Base-by-base conservation (phyloP, 495 filamentous ascomycete species). In the Penicillium angulare region DNA sequence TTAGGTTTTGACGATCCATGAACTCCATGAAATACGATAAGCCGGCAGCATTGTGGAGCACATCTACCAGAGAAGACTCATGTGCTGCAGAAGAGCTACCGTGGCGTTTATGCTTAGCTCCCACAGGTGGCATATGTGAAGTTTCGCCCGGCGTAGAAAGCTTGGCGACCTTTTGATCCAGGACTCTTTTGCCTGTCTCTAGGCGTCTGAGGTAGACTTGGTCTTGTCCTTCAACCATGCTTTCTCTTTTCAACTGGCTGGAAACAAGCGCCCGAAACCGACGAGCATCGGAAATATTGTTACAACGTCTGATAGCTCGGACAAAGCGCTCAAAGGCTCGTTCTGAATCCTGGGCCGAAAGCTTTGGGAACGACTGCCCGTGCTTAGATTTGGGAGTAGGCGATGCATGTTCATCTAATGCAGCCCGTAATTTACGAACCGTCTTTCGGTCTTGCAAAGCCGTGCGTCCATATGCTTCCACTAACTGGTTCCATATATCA, bases 1-100 rank as follows among this genome's bases (percentile, higher is more conserved):
- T 91, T 5, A 95, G 77, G 23, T 81, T 75, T 61, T 89, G 86
- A 22, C 92, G 87, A 66, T 99, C 95, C 95, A 97, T 97, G 65
- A 90, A 97, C 61, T 99, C 95, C 95, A 97, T 99, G 65, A 97
- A 97, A 63, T 96, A 99, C 9, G 92, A 97, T 13, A 97, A 75
- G 5, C 90, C 92, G 1, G 92, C 85, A 7, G 92, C 83, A 66
- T 93, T 88, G 53, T 91, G 86, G 49, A 99, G 78, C 17, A 97
- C 71, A 21, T 97, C 89, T 24, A 81, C 80, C 4, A 97, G 75
- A 0, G 89, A 84, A 7, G 85, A 82, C 56, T 86, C 86, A 49
- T 88, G 84, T 18, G 86, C 61, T 33, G 76, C 76, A 13, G 89
- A 84, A 4, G 66, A 46, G 23, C 50, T 65, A 15, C 71, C 60